Evolutionary conservation across 2,329 filamentous ascomycete genomes (phyloP).

Genomic region (Monascus ruber): DNA sequence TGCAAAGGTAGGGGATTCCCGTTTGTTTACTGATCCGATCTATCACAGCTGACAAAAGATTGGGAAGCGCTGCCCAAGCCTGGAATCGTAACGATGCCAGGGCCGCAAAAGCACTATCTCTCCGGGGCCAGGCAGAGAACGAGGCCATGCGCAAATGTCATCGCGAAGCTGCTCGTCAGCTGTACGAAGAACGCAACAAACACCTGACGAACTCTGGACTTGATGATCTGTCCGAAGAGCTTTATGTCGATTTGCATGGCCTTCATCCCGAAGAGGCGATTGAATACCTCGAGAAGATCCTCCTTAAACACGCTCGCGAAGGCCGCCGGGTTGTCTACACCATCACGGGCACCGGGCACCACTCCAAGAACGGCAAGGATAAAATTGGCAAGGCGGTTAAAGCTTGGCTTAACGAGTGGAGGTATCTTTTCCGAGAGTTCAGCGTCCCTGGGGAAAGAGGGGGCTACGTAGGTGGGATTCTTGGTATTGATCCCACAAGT

Average conservation of each 20-base stretch:
- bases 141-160: conserved; percentile 95
- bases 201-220: conserved; percentile 37
- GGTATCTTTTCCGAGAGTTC: conserved; percentile 92
- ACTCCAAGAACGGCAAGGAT: conserved; percentile 97
- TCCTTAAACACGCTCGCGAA: conserved; percentile 68
- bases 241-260: conserved; percentile 95
- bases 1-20: conserved; percentile 60
- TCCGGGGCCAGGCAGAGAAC: conserved; percentile 92
- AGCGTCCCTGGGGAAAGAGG: conserved; percentile 91
- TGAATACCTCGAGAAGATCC: conserved; percentile 78
- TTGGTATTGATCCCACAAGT: conserved; percentile 52
- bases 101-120: conserved; percentile 85
- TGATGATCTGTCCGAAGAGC: conserved; percentile 49
- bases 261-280: conserved; percentile 97
- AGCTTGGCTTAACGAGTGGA: conserved; percentile 86
- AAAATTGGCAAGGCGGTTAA: conserved; percentile 94
- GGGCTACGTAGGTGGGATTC: conserved; percentile 54
- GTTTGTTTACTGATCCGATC: background rate
- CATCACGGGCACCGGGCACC: conserved; percentile 92
- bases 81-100: conserved; percentile 98
- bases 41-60: conserved; percentile 2
- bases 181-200: conserved; percentile 91
- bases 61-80: conserved; percentile 73
- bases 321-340: conserved; percentile 69
- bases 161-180: conserved; percentile 76